phyloP scores from a whole-genome alignment of 2,329 filamentous ascomycete species.

The Venturia pyrina region DNA sequence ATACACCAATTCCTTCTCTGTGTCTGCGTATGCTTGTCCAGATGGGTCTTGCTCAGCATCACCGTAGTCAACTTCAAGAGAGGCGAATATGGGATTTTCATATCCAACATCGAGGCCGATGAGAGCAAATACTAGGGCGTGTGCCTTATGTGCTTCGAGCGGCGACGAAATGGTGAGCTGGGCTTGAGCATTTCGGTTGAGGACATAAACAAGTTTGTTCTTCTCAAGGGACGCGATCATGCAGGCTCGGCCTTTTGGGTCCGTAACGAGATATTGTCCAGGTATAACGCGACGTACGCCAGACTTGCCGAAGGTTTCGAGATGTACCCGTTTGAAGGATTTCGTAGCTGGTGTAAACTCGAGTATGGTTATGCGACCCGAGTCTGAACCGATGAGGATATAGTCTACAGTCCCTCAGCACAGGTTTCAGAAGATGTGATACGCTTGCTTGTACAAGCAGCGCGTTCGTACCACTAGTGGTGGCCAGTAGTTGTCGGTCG shows the following conservation, averaged over 20 bases:
- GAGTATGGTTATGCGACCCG: slow-evolving; percentile 85
- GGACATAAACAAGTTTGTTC: slow-evolving; percentile 98
- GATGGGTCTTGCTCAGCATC: slow-evolving; percentile 86
- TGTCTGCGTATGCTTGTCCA: slow-evolving; percentile 67
- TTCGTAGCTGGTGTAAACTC: slow-evolving; percentile 85
- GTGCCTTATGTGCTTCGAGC: slow-evolving; percentile 87
- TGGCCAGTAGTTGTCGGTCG: slow-evolving; percentile 15
- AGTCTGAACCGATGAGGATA: slow-evolving; percentile 90
- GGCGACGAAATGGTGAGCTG: slow-evolving; percentile 96
- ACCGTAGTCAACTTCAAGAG: slow-evolving; percentile 85
- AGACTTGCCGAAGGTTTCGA: slow-evolving; percentile 98
- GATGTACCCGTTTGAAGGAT: slow-evolving; percentile 76
- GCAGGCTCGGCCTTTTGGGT: slow-evolving; percentile 91
- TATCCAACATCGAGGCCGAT: slow-evolving; percentile 91
- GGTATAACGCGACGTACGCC: slow-evolving; percentile 88
- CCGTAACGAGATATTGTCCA: slow-evolving; percentile 89
- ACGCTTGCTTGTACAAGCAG: slow-evolving; percentile 1
- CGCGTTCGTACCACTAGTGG: not conserved
- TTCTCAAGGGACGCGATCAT: slow-evolving; percentile 92
- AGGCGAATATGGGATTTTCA: slow-evolving; percentile 92
- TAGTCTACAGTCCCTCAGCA: slow-evolving; percentile 55
- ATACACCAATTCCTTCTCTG: slow-evolving; percentile 88
- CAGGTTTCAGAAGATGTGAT: not conserved
- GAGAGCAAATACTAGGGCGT: slow-evolving; percentile 80
- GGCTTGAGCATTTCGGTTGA: slow-evolving; percentile 90